A percentile compares a stretch with the other conserved stretches of the same genome.
Conservation (phyloP, 2,329 filamentous ascomycete species). For the Graphilbum fragrans region DNA sequence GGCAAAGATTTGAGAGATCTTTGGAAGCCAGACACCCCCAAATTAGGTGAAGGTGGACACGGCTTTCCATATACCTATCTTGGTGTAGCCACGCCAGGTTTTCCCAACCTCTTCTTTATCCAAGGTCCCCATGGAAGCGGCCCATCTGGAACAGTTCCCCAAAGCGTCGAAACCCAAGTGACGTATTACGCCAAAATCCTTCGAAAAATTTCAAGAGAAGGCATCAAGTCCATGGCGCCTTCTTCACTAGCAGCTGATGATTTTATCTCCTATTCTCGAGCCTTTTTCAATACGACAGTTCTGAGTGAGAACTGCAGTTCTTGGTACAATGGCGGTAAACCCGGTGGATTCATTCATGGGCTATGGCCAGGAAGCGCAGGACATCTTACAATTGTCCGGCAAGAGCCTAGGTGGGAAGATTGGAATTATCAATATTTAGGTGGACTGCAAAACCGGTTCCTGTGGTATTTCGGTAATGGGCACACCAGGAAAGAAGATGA, state of each 20-base stretch:
- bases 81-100: slow-evolving; percentile 20
- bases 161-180: slow-evolving; percentile 10
- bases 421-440: slow-evolving; percentile 18
- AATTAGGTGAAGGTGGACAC: slow-evolving; percentile 10
- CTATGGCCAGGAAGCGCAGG: slow-evolving; percentile 14
- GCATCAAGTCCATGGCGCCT: slow-evolving; percentile 23
- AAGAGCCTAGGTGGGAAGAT: slow-evolving; percentile 21
- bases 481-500: slow-evolving; percentile 28
- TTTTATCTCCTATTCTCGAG: slow-evolving; percentile 15
- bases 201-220: slow-evolving; percentile 34
- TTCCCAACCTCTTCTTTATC: slow-evolving; percentile 16
- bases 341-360: slow-evolving; percentile 14
- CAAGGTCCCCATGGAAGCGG: slow-evolving; percentile 9
- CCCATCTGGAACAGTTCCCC: slow-evolving; percentile 8
- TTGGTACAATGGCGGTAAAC: slow-evolving; percentile 20
- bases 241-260: slow-evolving; percentile 11
- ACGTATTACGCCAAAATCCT: slow-evolving; percentile 34
- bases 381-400: slow-evolving; percentile 14
- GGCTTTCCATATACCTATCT: slow-evolving; percentile 47
- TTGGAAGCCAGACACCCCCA: slow-evolving; percentile 40
- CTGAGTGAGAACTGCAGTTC: slow-evolving; percentile 17
- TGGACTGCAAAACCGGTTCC: slow-evolving; percentile 24
- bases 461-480: slow-evolving; percentile 35
- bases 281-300: slow-evolving; percentile 18
- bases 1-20: slow-evolving; percentile 39